Evolutionary conservation across 106 monocot species (phyloP).

Genomic region (Dactylorhiza incarnata): DNA sequence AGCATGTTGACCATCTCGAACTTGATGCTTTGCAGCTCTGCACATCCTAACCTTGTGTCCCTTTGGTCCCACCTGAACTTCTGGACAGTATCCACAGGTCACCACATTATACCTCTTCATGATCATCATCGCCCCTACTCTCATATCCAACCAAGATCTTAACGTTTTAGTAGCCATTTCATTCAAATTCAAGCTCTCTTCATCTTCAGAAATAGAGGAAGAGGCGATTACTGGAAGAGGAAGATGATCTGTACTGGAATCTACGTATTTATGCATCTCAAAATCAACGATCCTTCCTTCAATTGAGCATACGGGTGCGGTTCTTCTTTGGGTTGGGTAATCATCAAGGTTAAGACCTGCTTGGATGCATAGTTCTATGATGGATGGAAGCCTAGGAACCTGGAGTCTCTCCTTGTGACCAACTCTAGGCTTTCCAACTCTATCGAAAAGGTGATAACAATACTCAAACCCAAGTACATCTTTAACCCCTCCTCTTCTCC

Average conservation of each 20-base stretch:
- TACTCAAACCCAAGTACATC: slow-evolving; percentile 51
- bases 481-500: slow-evolving; percentile 46
- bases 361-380: slow-evolving; percentile 78
- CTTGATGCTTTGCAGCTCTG: slow-evolving; percentile 57
- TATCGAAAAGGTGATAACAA: slow-evolving; percentile 73
- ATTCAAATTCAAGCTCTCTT: slow-evolving; percentile 16
- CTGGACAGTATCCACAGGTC: slow-evolving; percentile 81
- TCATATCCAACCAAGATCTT: slow-evolving; percentile 51
- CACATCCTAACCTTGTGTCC: slow-evolving; percentile 89
- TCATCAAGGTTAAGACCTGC: slow-evolving; percentile 57
- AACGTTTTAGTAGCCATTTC: slow-evolving; percentile 30
- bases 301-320: slow-evolving; percentile 62
- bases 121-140: slow-evolving; percentile 38
- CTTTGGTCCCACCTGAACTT: slow-evolving; percentile 80
- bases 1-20: slow-evolving; percentile 63
- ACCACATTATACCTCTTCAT: slow-evolving; percentile 60
- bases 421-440: slow-evolving; percentile 59
- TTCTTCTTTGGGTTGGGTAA: slow-evolving; percentile 57
- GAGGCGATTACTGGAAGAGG: neutral
- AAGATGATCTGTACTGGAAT: neutral
- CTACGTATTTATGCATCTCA: slow-evolving; percentile 27
- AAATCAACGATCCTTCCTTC: slow-evolving; percentile 81
- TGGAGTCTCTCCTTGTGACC: slow-evolving; percentile 54
- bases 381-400: slow-evolving; percentile 47
- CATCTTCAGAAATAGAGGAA: slow-evolving; percentile 2